phyloP scores from a whole-genome alignment of 2,329 filamentous ascomycete species.

The Lizonia empirigonia region DNA sequence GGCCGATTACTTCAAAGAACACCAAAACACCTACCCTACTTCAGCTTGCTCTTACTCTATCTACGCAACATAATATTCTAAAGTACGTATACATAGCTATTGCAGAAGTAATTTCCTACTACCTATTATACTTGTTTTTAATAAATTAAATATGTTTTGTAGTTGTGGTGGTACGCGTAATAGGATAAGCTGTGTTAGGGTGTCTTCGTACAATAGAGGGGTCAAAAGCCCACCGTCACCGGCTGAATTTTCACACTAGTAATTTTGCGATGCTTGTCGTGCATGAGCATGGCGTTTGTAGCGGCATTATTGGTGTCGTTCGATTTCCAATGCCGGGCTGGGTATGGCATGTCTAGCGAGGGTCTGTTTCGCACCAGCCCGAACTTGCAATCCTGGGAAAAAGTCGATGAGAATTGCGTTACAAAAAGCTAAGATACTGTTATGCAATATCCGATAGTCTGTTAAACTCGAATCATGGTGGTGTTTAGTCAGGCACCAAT shows the following conservation, averaged over 20 bases:
- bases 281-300: constrained; percentile 30
- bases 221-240: constrained; percentile 3
- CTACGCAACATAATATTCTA: too few relatives aligned
- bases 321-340: constrained; percentile 7
- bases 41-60: too few relatives aligned
- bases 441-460: constrained; percentile 4
- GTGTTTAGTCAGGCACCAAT: not conserved
- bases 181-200: too few relatives aligned
- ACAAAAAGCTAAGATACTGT: not conserved
- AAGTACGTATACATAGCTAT: too few relatives aligned
- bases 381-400: not conserved
- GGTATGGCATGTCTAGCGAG: constrained; percentile 10
- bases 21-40: too few relatives aligned
- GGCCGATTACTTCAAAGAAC: too few relatives aligned
- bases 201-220: too few relatives aligned
- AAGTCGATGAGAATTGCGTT: not conserved
- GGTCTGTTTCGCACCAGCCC: constrained; percentile 11
- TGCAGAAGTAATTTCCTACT: too few relatives aligned
- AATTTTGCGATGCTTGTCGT: constrained; percentile 20
- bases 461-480: not conserved
- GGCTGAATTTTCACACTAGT: constrained; percentile 24
- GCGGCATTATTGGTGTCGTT: constrained; percentile 19
- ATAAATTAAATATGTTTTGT: too few relatives aligned
- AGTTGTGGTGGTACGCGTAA: too few relatives aligned
- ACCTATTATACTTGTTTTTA: too few relatives aligned